Evolutionary conservation across 2,329 filamentous ascomycete genomes (phyloP), one percentile per base, ranked within the genome.

Genomic region (Claviceps digitariae): DNA sequence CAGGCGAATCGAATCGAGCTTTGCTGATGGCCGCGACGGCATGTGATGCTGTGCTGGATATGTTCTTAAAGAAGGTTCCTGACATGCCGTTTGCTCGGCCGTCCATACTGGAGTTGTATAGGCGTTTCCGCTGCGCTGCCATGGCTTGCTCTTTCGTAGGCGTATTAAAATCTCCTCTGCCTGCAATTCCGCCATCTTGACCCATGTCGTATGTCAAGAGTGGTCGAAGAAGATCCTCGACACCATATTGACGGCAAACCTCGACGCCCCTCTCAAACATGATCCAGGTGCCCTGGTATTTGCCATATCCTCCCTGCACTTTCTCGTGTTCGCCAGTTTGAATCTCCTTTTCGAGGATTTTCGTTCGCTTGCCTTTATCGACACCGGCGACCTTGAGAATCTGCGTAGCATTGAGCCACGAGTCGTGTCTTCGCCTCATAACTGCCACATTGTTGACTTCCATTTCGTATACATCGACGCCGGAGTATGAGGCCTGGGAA

Each of bases 281-380:
- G 64, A 98, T 95, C 93, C 93, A 98, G 2, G 93, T 98, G 53
- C 93, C 93, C 73, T 98, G 93, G 64, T 98, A 98, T 73, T 97
- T 97, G 59, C 93, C 93, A 64, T 98, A 98, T 5, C 93, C 93
- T 36, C 93, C 93, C 67, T 98, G 93, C 2, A 98, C 91, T 70
- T 98, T 98, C 68, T 98, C 93, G 68, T 98, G 91, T 65, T 95
- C 88, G 63, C 93, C 93, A 0, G 87, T 93, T 58, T 95, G 82
- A 55, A 98, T 95, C 69, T 98, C 93, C 70, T 97, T 97, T 67
- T 98, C 93, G 51, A 98, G 77, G 8, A 97, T 94, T 69, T 97
- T 97, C 55, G 93, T 97, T 61, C 93, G 86, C 71, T 95, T 94
- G 56, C 91, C 93, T 72, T 98, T 98, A 66, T 96, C 91, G 56